phyloP scores from a whole-genome alignment of 192 early-diverging fungal genomes.

The Coemansia reversa region DNA sequence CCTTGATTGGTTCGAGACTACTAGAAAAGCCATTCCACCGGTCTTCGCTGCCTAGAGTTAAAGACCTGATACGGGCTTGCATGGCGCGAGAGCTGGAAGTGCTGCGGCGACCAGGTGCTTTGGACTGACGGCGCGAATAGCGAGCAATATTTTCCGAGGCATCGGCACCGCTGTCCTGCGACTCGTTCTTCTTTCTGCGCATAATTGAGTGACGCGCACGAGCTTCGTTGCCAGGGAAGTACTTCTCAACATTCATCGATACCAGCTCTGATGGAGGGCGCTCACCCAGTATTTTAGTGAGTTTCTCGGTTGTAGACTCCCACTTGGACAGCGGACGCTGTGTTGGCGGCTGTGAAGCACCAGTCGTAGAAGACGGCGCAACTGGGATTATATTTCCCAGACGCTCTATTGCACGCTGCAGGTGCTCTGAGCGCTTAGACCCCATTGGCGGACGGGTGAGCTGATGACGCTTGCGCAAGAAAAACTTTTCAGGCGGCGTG shows the following conservation, averaged over 20 bases:
- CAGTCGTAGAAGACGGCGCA: background rate
- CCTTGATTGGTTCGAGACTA: constrained; percentile 42
- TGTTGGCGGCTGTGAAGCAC: constrained; percentile 4
- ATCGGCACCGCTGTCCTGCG: constrained; percentile 19
- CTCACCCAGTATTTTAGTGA: constrained; percentile 87
- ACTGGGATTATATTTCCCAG: constrained; percentile 43
- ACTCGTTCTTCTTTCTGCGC: constrained; percentile 37
- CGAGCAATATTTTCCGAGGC: constrained; percentile 12
- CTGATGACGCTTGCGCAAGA: constrained; percentile 69
- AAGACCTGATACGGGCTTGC: constrained; percentile 30
- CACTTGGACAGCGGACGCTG: constrained; percentile 27
- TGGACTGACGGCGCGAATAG: constrained; percentile 33
- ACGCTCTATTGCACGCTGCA: constrained; percentile 45
- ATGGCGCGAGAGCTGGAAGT: constrained; percentile 23
- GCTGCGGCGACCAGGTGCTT: constrained; percentile 36
- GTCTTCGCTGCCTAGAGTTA: constrained; percentile 24
- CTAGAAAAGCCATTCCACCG: constrained; percentile 36
- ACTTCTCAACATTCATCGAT: constrained; percentile 85
- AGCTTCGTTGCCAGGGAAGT: constrained; percentile 78
- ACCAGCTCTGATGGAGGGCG: constrained; percentile 93
- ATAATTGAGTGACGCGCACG: constrained; percentile 56
- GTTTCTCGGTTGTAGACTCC: constrained; percentile 56
- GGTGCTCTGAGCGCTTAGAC: constrained; percentile 41
- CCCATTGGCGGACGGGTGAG: constrained; percentile 49
- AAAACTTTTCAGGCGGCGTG: constrained; percentile 68